Percentiles rank a stretch among this genome's conserved stretches.
Evolutionary conservation across 495 filamentous ascomycete species (phyloP).

Genomic region (Xylaria palmicola): DNA sequence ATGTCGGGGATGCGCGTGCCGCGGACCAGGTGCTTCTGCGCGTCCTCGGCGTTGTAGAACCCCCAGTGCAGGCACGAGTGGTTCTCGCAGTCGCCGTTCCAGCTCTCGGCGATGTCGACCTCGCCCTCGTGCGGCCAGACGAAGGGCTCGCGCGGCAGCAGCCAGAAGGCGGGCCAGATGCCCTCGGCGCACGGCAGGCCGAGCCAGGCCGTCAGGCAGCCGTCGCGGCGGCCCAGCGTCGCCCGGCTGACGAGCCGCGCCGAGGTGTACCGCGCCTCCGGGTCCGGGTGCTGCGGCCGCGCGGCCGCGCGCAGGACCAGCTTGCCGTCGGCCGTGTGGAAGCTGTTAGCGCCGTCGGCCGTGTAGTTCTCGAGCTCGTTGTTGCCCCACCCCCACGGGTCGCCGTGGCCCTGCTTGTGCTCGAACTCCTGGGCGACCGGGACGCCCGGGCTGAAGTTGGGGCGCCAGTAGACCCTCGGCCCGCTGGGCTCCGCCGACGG

Average conservation of each 20-base stretch:
- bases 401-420: slow-evolving; percentile 41
- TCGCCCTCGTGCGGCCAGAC: slow-evolving; percentile 60
- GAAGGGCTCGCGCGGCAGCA: slow-evolving; percentile 43
- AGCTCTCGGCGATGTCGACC: slow-evolving; percentile 61
- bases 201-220: slow-evolving; percentile 35
- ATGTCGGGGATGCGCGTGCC: slow-evolving; percentile 34
- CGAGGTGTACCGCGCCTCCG: slow-evolving; percentile 36
- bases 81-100: slow-evolving; percentile 40
- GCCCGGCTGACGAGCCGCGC: slow-evolving; percentile 40
- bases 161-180: slow-evolving; percentile 47
- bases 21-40: slow-evolving; percentile 41
- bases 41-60: slow-evolving; percentile 39
- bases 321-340: slow-evolving; percentile 36
- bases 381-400: slow-evolving; percentile 47
- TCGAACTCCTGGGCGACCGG: slow-evolving; percentile 32
- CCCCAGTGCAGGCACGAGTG: slow-evolving; percentile 50
- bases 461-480: slow-evolving; percentile 35
- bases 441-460: slow-evolving; percentile 30
- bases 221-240: slow-evolving; percentile 37
- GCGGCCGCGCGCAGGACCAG: slow-evolving; percentile 42
- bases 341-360: slow-evolving; percentile 32
- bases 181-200: slow-evolving; percentile 40
- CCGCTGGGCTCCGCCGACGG: not conserved
- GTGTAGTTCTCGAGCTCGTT: slow-evolving; percentile 47
- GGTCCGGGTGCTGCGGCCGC: slow-evolving; percentile 18